Evolutionary conservation across 23 red algal species (phyloP).

Genomic region (Porphyridium purpureum): DNA sequence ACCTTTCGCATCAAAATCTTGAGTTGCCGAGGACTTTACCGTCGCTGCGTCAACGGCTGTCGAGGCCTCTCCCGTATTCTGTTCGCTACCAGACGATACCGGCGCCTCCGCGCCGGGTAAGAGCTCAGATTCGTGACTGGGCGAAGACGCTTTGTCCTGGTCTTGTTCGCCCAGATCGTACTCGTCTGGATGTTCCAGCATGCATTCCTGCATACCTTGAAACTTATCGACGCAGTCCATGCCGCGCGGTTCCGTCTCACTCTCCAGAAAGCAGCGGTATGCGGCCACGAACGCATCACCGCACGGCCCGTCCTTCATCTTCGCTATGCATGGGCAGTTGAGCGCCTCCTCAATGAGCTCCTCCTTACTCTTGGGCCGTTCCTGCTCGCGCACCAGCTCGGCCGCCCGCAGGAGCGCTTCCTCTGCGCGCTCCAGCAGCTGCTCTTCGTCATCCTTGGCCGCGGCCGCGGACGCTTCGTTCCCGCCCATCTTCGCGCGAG

Average conservation of each 20-base stretch:
- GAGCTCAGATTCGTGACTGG: not conserved
- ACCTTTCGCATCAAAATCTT: too few species aligned
- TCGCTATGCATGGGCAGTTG: slow-evolving; percentile 86
- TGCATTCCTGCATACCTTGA: slow-evolving; percentile 65
- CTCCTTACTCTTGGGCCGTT: slow-evolving; percentile 2
- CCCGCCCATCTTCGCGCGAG: too few species aligned
- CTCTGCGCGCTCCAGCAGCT: not conserved
- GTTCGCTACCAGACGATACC: not conserved
- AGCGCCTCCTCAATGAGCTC: slow-evolving; percentile 15
- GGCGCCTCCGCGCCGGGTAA: not conserved
- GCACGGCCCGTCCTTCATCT: slow-evolving; percentile 86
- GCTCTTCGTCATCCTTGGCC: not conserved
- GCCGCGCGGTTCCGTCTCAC: slow-evolving; percentile 79
- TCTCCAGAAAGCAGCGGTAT: slow-evolving; percentile 97
- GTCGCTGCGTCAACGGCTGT: too few species aligned
- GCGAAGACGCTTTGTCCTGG: slow-evolving; percentile 8
- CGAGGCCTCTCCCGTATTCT: not conserved
- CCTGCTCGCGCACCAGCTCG: not conserved
- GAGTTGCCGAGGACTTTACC: too few species aligned
- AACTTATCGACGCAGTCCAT: slow-evolving; percentile 78
- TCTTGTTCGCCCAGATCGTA: slow-evolving; percentile 65
- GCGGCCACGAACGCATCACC: slow-evolving; percentile 74
- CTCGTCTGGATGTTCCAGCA: slow-evolving; percentile 86
- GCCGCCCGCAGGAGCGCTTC: not conserved
- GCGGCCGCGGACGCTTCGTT: too few species aligned